Evolutionary conservation across 257 asterid genomes (phyloP), one percentile per base, ranked within the genome.

Genomic region (Plantago major): DNA sequence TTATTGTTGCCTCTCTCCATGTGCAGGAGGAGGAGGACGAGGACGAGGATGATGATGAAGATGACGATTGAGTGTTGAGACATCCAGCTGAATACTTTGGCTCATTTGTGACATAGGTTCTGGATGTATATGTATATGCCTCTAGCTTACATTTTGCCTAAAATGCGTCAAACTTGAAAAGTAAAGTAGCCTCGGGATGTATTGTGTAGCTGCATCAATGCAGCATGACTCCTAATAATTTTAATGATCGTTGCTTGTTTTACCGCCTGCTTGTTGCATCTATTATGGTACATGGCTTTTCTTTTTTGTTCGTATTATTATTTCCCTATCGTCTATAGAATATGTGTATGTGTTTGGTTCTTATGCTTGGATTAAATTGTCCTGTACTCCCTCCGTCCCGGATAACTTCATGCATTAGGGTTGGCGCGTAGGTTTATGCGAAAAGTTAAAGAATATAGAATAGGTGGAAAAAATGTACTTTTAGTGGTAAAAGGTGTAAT

Each of bases 21-120:
- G 9, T 30, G 49, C 77, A 83, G 86, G 90, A 82, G 63, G 80
- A 33, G 2, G 72, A 63, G 6, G 82, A 73, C 0, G 76, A 75
- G 0, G 80, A 64, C 7, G 83, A 33, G 0, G 80, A 70, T 0
- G 84, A 79, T 1, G 87, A 78, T 0, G 88, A 79, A 0, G 85
- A 74, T 0, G 86, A 78, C 6, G 86, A 82, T 3, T 81, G 82
- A 82, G 64, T 40, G 45, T 50, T 54, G 49, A 52, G 33, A 1
- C 22, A 17, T 40, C 19, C 7, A 9, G 53, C 51, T 28, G n/a
- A 43, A 53, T 50, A 57, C 64, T 56, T 16, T 63, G 58, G 70
- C 49, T 49, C 40, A 63, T 58, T 53, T 67, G 12, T 19, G 66
- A 38, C 62, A 47, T 51, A 57, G 58, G 69, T 67, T 33, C 44